These are phyloP conservation scores for Russula sp. DNA, from an alignment of 768 basidiomycete species.

Conservation along the genomic window DNA sequence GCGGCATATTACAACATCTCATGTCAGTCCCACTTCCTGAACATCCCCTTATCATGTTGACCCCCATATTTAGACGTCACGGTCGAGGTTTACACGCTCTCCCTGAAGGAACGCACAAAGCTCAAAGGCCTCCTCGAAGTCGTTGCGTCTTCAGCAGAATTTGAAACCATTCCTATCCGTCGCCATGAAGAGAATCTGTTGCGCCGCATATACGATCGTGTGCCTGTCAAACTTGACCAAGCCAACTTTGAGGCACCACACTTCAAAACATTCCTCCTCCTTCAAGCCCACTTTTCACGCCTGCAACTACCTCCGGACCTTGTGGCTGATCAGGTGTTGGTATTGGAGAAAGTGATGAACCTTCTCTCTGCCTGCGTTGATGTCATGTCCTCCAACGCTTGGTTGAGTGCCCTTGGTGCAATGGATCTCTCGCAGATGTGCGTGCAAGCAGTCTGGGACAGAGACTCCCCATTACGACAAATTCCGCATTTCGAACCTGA, in stretches of 20 bases:
- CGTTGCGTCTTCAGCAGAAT: constrained; percentile 94
- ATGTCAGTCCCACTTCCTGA: constrained; percentile 40
- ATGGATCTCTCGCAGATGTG: constrained; percentile 99
- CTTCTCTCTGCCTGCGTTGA: constrained; percentile 92
- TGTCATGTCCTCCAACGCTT: constrained; percentile 96
- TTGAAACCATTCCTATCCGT: constrained; percentile 90
- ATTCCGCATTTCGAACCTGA: constrained; percentile 94
- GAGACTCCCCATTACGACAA: constrained; percentile 90
- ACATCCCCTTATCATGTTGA: not conserved
- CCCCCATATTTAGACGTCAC: constrained; percentile 61
- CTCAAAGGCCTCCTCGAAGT: constrained; percentile 95
- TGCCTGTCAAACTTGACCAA: constrained; percentile 86
- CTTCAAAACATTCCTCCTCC: constrained; percentile 95
- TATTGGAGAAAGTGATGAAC: constrained; percentile 87
- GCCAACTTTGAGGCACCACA: constrained; percentile 89
- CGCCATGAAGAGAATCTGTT: constrained; percentile 84
- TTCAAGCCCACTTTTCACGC: constrained; percentile 96
- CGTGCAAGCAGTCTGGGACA: constrained; percentile 97
- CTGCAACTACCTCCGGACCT: constrained; percentile 89
- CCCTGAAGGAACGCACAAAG: constrained; percentile 93
- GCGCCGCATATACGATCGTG: constrained; percentile 88
- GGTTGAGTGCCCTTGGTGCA: constrained; percentile 87
- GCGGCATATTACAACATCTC: constrained; percentile 95
- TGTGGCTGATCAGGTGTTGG: constrained; percentile 80
- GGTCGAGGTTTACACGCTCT: constrained; percentile 93